Conservation (phyloP, 1,284 basidiomycete genomes). For the Papiliotrema flavescens region DNA sequence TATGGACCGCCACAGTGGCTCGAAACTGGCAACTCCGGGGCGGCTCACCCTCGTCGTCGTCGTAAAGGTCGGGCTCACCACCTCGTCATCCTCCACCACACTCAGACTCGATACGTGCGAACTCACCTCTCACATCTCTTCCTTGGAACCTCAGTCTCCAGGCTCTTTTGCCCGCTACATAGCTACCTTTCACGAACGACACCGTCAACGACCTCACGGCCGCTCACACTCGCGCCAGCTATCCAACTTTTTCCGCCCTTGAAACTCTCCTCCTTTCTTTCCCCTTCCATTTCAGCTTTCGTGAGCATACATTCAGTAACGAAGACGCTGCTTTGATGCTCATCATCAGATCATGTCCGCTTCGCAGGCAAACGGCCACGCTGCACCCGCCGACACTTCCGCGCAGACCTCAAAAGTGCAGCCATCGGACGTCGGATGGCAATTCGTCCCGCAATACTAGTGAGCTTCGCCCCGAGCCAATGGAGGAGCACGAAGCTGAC, state of each 20-base stretch:
- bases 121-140: neutral
- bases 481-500: constrained; percentile 8
- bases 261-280: neutral
- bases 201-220: neutral
- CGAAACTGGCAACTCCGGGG: too few relatives aligned
- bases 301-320: neutral
- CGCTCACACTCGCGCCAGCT: neutral
- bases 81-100: too few relatives aligned
- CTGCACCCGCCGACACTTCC: constrained; percentile 17
- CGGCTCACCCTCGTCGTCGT: too few relatives aligned
- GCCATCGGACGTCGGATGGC: constrained; percentile 72
- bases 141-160: too few relatives aligned
- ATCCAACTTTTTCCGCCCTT: neutral
- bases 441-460: constrained; percentile 95
- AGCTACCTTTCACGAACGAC: too few relatives aligned
- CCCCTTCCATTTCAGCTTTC: neutral
- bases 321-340: neutral
- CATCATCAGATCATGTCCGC: constrained; percentile 22
- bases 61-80: too few relatives aligned
- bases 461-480: constrained; percentile 24
- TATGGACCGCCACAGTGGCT: too few relatives aligned
- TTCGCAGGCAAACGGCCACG: constrained; percentile 33
- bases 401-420: constrained; percentile 28
- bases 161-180: too few relatives aligned
- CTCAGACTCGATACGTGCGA: too few relatives aligned